These are phyloP conservation scores for Brassica nigra DNA, from an alignment of 345 rosid genomes.

Conservation along the genomic window DNA sequence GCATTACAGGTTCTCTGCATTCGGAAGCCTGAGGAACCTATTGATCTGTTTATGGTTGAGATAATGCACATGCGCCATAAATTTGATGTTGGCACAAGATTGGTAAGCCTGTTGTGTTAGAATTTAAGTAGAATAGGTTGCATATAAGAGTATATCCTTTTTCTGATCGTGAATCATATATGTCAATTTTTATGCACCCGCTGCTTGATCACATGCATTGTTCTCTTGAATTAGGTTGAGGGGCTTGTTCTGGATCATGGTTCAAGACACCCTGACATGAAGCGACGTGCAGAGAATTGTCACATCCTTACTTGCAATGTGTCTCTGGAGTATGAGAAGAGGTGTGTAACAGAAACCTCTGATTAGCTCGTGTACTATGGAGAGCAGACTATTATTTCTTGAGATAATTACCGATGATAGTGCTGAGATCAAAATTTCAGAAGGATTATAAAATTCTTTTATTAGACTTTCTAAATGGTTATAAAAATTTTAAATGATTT, in stretches of 20 bases:
- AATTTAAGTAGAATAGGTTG: background rate
- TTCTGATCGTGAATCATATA: background rate
- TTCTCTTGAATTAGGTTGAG: constrained; percentile 61
- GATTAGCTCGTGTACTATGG: background rate
- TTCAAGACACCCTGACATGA: constrained; percentile 99
- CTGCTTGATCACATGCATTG: background rate
- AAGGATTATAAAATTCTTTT: too few relatives aligned
- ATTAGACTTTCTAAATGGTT: too few relatives aligned
- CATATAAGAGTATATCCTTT: background rate
- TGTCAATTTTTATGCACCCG: background rate
- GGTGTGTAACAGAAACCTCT: constrained; percentile 45
- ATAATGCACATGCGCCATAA: constrained; percentile 99
- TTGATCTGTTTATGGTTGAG: constrained; percentile 98
- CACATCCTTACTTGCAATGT: constrained; percentile 92
- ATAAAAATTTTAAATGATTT: too few relatives aligned
- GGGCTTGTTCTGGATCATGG: constrained; percentile 99
- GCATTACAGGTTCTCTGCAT: constrained; percentile 79
- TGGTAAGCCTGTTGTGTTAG: constrained; percentile 48
- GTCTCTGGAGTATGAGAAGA: constrained; percentile 93
- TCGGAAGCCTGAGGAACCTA: constrained; percentile 79
- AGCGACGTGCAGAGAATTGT: constrained; percentile 94
- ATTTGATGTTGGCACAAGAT: constrained; percentile 91
- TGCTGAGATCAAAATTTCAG: too few relatives aligned
- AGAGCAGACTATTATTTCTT: too few relatives aligned
- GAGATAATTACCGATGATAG: too few relatives aligned